A percentile compares a stretch with the other conserved stretches of the same genome.
Evolutionary conservation across 441 rosid species (phyloP).

Genomic region (Dalechampia spathulata): DNA sequence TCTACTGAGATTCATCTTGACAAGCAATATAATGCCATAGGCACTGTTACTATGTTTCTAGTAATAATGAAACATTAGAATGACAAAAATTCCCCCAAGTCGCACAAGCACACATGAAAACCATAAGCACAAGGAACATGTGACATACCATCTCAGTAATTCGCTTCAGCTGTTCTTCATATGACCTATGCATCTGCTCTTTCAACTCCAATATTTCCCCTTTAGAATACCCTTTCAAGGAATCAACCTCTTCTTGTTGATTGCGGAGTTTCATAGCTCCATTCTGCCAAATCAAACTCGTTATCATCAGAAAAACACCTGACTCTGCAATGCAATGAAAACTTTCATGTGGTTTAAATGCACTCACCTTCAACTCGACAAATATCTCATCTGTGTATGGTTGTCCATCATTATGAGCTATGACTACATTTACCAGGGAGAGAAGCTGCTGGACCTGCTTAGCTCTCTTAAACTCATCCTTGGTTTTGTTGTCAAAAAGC

Average conservation of each 20-base stretch:
- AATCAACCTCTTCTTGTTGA: conserved; percentile 53
- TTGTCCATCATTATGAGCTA: conserved; percentile 47
- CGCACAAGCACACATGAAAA: background rate
- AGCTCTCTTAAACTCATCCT: conserved; percentile 40
- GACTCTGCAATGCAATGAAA: background rate
- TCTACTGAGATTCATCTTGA: too few relatives aligned
- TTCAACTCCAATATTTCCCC: conserved; percentile 46
- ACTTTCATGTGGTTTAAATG: background rate
- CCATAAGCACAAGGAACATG: conserved; percentile 1
- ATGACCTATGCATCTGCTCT: conserved; percentile 49
- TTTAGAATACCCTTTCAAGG: conserved; percentile 50
- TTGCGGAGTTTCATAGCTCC: conserved; percentile 58
- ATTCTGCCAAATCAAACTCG: conserved; percentile 31
- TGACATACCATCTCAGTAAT: conserved; percentile 61
- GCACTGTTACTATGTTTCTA: too few relatives aligned
- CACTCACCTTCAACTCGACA: conserved; percentile 49
- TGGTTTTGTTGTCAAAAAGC: conserved; percentile 79
- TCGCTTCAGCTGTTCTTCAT: conserved; percentile 56
- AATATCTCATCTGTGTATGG: conserved; percentile 71
- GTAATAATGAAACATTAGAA: too few relatives aligned
- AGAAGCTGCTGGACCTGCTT: conserved; percentile 57
- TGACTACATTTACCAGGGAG: conserved; percentile 43
- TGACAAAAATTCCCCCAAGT: too few relatives aligned
- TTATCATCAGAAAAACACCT: background rate
- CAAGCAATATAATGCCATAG: too few relatives aligned